Conservation (phyloP, 352 stramenopile species). For the Peronospora farinosa region DNA sequence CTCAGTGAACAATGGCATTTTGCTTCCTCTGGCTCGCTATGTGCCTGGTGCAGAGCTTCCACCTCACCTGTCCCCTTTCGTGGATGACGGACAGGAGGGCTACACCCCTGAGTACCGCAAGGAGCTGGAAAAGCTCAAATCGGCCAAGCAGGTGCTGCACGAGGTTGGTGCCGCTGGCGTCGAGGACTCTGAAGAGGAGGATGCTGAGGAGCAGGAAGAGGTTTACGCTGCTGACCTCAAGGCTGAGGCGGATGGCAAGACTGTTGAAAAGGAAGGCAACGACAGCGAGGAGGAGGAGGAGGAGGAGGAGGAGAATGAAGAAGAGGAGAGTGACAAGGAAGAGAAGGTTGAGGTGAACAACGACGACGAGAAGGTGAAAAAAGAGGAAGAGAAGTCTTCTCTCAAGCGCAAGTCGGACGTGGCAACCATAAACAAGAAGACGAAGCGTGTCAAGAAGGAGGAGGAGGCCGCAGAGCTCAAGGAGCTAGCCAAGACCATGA, state of each 20-base stretch:
- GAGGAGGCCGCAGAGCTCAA: slow-evolving; percentile 75
- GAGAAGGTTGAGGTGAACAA: slow-evolving; percentile 41
- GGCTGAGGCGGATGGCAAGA: slow-evolving; percentile 59
- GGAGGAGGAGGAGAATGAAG: slow-evolving; percentile 15
- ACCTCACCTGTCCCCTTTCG: slow-evolving; percentile 91
- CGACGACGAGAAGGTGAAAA: slow-evolving; percentile 33
- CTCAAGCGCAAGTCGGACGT: slow-evolving; percentile 47
- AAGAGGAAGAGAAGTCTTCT: slow-evolving; percentile 25
- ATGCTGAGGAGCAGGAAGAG: slow-evolving; percentile 62
- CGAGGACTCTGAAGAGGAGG: slow-evolving; percentile 45
- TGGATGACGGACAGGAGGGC: slow-evolving; percentile 94
- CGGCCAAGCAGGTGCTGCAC: slow-evolving; percentile 61
- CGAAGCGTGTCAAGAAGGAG: slow-evolving; percentile 72
- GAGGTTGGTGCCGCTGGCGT: slow-evolving; percentile 44
- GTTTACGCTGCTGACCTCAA: slow-evolving; percentile 74
- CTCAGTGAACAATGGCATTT: slow-evolving; percentile 93
- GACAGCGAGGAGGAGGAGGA: slow-evolving; percentile 41
- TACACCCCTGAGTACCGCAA: slow-evolving; percentile 96
- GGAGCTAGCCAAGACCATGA: slow-evolving; percentile 87
- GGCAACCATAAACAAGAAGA: slow-evolving; percentile 43
- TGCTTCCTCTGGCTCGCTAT: slow-evolving; percentile 92
- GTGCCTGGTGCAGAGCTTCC: slow-evolving; percentile 89
- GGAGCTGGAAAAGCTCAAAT: slow-evolving; percentile 82
- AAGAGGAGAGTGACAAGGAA: slow-evolving; percentile 23
- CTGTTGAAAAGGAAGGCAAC: slow-evolving; percentile 25